A percentile compares a stretch with the other conserved stretches of the same genome.
phyloP scores from a whole-genome alignment of 2,329 filamentous ascomycete genomes.

The Setomelanomma holmii region DNA sequence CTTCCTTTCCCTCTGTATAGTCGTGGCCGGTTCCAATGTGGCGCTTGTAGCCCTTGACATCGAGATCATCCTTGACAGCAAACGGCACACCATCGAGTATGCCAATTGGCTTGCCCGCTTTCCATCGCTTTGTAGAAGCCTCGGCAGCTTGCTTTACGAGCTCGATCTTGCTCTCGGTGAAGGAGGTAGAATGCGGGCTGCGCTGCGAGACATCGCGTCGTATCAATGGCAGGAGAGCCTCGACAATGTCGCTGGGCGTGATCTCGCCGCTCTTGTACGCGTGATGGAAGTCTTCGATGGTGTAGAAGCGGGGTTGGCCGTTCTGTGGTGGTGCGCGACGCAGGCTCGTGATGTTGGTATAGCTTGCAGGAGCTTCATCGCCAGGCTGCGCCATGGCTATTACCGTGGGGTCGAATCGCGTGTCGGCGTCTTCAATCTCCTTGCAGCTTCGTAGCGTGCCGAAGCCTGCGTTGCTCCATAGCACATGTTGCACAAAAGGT shows the following conservation, averaged over 20 bases:
- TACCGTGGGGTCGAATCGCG: slow-evolving; percentile 65
- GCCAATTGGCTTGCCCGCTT: slow-evolving; percentile 68
- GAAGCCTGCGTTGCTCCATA: slow-evolving; percentile 78
- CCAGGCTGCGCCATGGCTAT: slow-evolving; percentile 50
- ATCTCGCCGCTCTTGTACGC: slow-evolving; percentile 73
- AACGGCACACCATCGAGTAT: slow-evolving; percentile 83
- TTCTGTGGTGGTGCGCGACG: slow-evolving; percentile 22
- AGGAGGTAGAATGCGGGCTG: slow-evolving; percentile 73
- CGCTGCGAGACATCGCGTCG: slow-evolving; percentile 62
- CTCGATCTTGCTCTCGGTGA: slow-evolving; percentile 71
- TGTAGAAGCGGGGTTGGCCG: slow-evolving; percentile 51
- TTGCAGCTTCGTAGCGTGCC: slow-evolving; percentile 62
- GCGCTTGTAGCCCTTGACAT: slow-evolving; percentile 73
- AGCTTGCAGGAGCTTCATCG: slow-evolving; percentile 23
- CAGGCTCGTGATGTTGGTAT: slow-evolving; percentile 26
- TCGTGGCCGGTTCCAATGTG: slow-evolving; percentile 70
- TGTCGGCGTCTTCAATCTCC: slow-evolving; percentile 61
- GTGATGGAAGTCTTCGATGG: slow-evolving; percentile 77
- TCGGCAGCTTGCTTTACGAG: slow-evolving; percentile 71
- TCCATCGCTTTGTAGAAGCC: slow-evolving; percentile 76
- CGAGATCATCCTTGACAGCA: slow-evolving; percentile 82
- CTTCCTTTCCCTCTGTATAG: slow-evolving; percentile 56
- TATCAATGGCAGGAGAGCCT: slow-evolving; percentile 75
- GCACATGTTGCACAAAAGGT: slow-evolving; percentile 66
- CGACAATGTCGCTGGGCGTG: slow-evolving; percentile 75